Percentiles rank a stretch among this genome's conserved stretches.
These are phyloP conservation scores for Rutstroemia sp. DNA, from an alignment of 2,329 filamentous ascomycete species.

Conservation along the genomic window DNA sequence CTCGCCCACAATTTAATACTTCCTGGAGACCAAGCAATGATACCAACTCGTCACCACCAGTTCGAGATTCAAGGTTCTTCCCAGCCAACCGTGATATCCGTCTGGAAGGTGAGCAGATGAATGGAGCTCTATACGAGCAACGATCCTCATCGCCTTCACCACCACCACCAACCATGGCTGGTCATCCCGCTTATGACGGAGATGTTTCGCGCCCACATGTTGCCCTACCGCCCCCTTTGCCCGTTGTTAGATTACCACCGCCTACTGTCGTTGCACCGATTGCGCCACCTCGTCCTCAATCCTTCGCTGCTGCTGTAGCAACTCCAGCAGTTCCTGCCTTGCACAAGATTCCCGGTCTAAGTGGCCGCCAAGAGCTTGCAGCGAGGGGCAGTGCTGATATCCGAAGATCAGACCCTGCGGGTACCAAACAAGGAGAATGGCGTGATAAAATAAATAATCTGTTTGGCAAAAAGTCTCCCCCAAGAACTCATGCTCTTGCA, in stretches of 20 bases:
- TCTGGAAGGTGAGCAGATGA: constrained; percentile 31
- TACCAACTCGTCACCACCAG: constrained; percentile 34
- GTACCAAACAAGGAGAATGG: constrained; percentile 46
- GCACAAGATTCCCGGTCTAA: constrained; percentile 12
- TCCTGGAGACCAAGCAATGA: constrained; percentile 25
- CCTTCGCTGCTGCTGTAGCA: constrained; percentile 36
- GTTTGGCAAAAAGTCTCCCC: constrained; percentile 48
- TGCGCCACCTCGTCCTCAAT: constrained; percentile 38
- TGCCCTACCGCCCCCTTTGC: constrained; percentile 60
- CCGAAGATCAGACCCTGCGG: constrained; percentile 23
- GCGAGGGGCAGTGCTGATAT: no score
- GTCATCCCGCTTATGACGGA: constrained; percentile 66
- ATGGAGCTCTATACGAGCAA: constrained; percentile 27
- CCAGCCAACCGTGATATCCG: constrained; percentile 41
- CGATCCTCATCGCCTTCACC: constrained; percentile 52
- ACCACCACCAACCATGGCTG: constrained; percentile 62
- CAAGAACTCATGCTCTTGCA: constrained; percentile 52
- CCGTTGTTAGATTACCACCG: constrained; percentile 70
- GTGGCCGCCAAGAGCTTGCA: constrained; percentile 28
- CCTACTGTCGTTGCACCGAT: constrained; percentile 35
- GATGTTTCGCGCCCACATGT: constrained; percentile 59
- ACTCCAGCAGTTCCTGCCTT: constrained; percentile 22
- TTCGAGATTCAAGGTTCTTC: constrained; percentile 54
- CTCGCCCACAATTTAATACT: constrained; percentile 24
- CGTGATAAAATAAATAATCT: constrained; percentile 79